Percentiles rank a stretch among this genome's conserved stretches.
Conservation (phyloP, 371 early-diverging fungal species). For the Mortierella sp. region DNA sequence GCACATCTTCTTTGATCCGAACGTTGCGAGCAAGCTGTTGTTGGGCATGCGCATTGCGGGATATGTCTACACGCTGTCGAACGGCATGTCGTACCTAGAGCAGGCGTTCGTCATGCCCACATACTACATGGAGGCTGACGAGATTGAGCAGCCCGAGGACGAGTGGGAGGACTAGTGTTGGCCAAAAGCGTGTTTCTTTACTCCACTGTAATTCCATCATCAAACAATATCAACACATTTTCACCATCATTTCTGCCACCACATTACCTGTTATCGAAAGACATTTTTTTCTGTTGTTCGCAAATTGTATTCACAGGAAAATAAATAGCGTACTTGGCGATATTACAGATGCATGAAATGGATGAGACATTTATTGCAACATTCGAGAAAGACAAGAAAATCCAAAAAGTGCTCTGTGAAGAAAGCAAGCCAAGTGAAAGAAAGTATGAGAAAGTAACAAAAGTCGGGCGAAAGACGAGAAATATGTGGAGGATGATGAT, state of each 20-base stretch:
- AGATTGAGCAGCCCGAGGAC: constrained; percentile 10
- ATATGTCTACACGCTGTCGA: constrained; percentile 42
- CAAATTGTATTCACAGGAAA: too few species aligned
- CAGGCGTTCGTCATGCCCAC: constrained; percentile 40
- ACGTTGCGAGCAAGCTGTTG: constrained; percentile 30
- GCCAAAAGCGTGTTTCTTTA: background rate
- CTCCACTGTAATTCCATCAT: background rate
- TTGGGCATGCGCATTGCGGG: constrained; percentile 34
- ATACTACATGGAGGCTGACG: constrained; percentile 44
- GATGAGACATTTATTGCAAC: background rate
- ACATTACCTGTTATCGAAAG: too few species aligned
- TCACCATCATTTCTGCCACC: background rate
- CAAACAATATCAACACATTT: background rate
- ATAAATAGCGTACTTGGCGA: too few species aligned
- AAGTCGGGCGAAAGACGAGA: background rate
- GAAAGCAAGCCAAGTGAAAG: background rate
- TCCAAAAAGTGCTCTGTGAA: background rate
- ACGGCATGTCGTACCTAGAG: constrained; percentile 48
- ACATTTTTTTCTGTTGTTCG: too few species aligned
- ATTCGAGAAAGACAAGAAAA: background rate
- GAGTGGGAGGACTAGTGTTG: constrained; percentile 25
- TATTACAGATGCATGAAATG: too few species aligned
- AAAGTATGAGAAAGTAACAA: background rate
- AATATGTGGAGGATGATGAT: background rate
- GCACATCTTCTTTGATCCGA: constrained; percentile 30